Evolutionary conservation across 345 rosid species (phyloP).

Genomic region (Populus euphratica): DNA sequence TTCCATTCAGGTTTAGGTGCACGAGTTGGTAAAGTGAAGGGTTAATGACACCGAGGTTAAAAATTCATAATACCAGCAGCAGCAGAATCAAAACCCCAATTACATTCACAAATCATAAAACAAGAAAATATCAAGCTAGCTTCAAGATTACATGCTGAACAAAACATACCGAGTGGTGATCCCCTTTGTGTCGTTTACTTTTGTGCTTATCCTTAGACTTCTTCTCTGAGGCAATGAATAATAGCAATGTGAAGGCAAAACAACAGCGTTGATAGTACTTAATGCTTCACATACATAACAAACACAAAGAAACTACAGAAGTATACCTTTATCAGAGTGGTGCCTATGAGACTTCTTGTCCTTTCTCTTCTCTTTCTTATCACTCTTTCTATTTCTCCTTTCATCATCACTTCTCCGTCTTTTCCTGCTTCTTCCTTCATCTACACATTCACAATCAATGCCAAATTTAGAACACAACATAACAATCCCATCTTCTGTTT

Average conservation of each 20-base stretch:
- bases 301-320: background rate
- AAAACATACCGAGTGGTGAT: slow-evolving; percentile 42
- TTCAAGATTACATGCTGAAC: slow-evolving; percentile 10
- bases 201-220: slow-evolving; percentile 63
- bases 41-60: background rate
- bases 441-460: slow-evolving; percentile 26
- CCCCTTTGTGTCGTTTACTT: slow-evolving; percentile 46
- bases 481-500: background rate
- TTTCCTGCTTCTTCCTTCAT: slow-evolving; percentile 49
- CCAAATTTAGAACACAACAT: background rate
- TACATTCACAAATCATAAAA: background rate
- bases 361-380: slow-evolving; percentile 41
- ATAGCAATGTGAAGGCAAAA: background rate
- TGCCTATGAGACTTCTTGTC: slow-evolving; percentile 59
- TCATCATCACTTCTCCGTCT: slow-evolving; percentile 44
- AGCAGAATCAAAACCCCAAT: background rate
- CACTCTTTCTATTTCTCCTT: slow-evolving; percentile 40
- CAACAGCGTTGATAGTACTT: background rate
- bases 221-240: slow-evolving; percentile 52
- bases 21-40: background rate
- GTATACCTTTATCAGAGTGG: slow-evolving; percentile 49
- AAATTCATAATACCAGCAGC: background rate
- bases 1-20: background rate
- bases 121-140: slow-evolving; percentile 2
- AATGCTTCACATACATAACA: background rate